Conservation (phyloP, 148 eudicot species). For the Rhododendron mucronatum region DNA sequence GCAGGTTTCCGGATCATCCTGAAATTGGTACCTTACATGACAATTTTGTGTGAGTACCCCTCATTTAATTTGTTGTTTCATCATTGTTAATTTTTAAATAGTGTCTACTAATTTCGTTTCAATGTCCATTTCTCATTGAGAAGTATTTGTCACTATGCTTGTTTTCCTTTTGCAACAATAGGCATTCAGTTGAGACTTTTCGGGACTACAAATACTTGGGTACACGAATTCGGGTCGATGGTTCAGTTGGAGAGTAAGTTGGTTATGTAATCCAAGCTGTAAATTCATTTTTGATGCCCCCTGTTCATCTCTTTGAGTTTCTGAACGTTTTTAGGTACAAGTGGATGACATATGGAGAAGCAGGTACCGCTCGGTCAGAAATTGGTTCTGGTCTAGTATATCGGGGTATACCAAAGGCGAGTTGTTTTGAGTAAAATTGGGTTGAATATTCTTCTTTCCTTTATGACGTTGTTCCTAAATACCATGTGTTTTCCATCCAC, state of each 20-base stretch:
- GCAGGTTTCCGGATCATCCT: slow-evolving; percentile 66
- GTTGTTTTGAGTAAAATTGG: slow-evolving; percentile 5
- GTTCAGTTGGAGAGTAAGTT: slow-evolving; percentile 96
- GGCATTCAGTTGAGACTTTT: slow-evolving; percentile 64
- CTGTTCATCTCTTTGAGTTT: slow-evolving; percentile 2
- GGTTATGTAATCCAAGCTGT: not conserved
- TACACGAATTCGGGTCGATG: slow-evolving; percentile 76
- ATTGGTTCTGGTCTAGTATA: slow-evolving; percentile 77
- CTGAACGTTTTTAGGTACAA: slow-evolving; percentile 45
- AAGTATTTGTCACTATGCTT: not conserved
- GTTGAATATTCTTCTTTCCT: not conserved
- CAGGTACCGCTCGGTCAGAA: slow-evolving; percentile 64
- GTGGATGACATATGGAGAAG: slow-evolving; percentile 97
- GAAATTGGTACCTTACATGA: slow-evolving; percentile 87
- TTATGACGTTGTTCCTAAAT: not conserved
- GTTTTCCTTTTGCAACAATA: slow-evolving; percentile 15
- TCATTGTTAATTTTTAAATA: not conserved
- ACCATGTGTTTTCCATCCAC: not conserved
- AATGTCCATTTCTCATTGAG: not conserved
- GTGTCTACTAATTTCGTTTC: not conserved
- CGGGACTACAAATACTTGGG: slow-evolving; percentile 80
- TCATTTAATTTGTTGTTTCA: not conserved
- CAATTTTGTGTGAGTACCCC: slow-evolving; percentile 71
- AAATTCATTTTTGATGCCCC: not conserved
- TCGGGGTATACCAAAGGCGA: slow-evolving; percentile 60